A percentile compares a stretch with the other conserved stretches of the same genome.
phyloP scores from a whole-genome alignment of 352 stramenopile genomes.

The Pythium apleroticum region DNA sequence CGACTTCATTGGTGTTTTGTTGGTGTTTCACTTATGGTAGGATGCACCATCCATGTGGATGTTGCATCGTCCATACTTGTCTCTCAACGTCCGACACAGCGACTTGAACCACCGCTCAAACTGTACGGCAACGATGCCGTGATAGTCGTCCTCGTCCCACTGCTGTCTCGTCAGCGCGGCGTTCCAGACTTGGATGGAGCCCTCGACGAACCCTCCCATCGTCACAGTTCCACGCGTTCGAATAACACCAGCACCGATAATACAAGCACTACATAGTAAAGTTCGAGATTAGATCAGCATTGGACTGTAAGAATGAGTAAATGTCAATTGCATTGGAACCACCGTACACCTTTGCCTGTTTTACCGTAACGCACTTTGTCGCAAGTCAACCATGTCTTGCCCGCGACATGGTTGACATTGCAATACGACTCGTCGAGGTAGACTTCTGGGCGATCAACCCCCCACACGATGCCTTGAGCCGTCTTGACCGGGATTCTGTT shows the following conservation, averaged over 20 bases:
- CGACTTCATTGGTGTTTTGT: not conserved
- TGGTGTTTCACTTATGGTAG: conserved; percentile 15
- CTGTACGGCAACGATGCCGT: not conserved
- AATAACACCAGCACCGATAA: not conserved
- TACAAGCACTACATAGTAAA: not conserved
- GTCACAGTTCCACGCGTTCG: not conserved
- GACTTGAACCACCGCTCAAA: conserved; percentile 22
- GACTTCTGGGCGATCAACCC: conserved; percentile 14
- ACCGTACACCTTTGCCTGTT: not conserved
- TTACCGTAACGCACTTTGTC: not conserved
- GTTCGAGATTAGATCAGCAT: not conserved
- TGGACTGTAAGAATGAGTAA: too few relatives aligned
- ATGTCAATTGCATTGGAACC: too few relatives aligned
- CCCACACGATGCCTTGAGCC: too few relatives aligned
- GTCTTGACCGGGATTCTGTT: too few relatives aligned
- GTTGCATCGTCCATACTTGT: conserved; percentile 6
- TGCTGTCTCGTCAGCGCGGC: not conserved
- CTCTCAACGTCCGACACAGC: not conserved
- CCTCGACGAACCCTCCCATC: not conserved
- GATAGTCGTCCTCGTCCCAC: conserved; percentile 4
- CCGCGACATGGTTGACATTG: conserved; percentile 24
- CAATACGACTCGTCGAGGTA: conserved; percentile 30
- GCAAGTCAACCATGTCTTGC: conserved; percentile 11
- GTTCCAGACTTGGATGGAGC: not conserved
- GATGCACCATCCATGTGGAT: conserved; percentile 19